phyloP scores from a whole-genome alignment of 1,284 basidiomycete genomes.

The Puccinia novopanici region DNA sequence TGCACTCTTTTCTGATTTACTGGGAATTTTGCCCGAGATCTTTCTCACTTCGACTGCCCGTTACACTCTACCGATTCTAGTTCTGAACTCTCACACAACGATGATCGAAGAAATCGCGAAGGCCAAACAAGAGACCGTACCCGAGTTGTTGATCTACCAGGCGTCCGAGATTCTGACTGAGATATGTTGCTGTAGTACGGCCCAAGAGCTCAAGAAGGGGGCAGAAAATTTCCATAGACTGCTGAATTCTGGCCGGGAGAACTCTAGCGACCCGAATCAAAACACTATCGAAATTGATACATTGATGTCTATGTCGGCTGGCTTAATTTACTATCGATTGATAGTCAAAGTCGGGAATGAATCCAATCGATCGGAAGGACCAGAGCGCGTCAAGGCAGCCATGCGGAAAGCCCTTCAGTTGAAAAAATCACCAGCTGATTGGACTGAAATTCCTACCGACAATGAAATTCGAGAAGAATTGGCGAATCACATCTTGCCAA shows the following conservation, averaged over 20 bases:
- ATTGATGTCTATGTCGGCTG: conserved; percentile 21
- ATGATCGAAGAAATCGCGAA: conserved; percentile 32
- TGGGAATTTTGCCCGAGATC: conserved; percentile 28
- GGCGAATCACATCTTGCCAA: conserved; percentile 24
- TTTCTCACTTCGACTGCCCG: conserved; percentile 33
- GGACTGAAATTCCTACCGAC: conserved; percentile 16
- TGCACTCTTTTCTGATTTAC: conserved; percentile 27
- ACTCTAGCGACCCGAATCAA: conserved; percentile 14
- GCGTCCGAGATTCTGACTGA: conserved; percentile 32
- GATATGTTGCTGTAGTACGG: conserved; percentile 25
- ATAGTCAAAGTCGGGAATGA: conserved; percentile 33
- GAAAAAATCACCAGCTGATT: conserved; percentile 19
- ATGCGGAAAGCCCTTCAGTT: conserved; percentile 34
- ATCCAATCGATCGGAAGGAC: conserved; percentile 2
- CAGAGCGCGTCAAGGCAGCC: conserved; percentile 7
- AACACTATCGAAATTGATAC: neutral
- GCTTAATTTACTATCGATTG: conserved; percentile 39
- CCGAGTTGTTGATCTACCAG: conserved; percentile 26
- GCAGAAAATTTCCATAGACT: conserved; percentile 27
- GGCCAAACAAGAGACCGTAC: conserved; percentile 32
- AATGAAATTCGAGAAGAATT: conserved; percentile 40
- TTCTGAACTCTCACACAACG: conserved; percentile 11
- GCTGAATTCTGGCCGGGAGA: conserved; percentile 37
- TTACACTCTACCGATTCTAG: conserved; percentile 42
- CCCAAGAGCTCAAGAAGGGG: conserved; percentile 19